These are phyloP conservation scores for Penicillium sp. DNA, from an alignment of 2,329 filamentous ascomycete genomes.

Conservation along the genomic window DNA sequence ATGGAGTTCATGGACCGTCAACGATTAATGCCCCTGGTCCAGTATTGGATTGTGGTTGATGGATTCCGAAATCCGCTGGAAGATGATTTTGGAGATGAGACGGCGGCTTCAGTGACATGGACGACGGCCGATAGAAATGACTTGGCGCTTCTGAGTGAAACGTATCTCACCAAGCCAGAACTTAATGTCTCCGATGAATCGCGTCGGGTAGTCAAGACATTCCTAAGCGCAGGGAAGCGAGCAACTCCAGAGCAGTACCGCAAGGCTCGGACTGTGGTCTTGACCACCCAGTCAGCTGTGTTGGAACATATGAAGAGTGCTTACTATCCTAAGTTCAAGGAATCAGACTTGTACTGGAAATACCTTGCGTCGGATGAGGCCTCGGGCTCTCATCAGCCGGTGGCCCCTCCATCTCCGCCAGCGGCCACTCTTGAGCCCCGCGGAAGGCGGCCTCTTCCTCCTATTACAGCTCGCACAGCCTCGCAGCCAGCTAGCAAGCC, in stretches of 20 bases:
- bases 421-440: constrained; percentile 28
- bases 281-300: constrained; percentile 78
- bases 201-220: constrained; percentile 70
- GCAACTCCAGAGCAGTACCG: constrained; percentile 82
- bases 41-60: constrained; percentile 98
- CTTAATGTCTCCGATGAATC: constrained; percentile 73
- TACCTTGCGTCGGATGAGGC: constrained; percentile 85
- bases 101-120: constrained; percentile 68
- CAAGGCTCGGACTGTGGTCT: constrained; percentile 74
- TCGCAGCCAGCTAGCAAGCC: constrained; percentile 48
- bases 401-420: constrained; percentile 19
- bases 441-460: constrained; percentile 43
- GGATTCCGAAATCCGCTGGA: constrained; percentile 93
- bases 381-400: constrained; percentile 21
- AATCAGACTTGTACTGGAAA: constrained; percentile 93
- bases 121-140: constrained; percentile 82
- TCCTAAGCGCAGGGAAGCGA: constrained; percentile 73
- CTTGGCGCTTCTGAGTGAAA: constrained; percentile 86
- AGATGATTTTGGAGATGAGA: constrained; percentile 73
- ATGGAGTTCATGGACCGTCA: constrained; percentile 99
- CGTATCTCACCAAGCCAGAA: constrained; percentile 80
- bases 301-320: constrained; percentile 80
- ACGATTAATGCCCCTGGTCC: constrained; percentile 80
- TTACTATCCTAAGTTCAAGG: constrained; percentile 83
- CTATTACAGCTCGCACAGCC: constrained; percentile 48